phyloP scores from a whole-genome alignment of 345 rosid species.

The Eucalyptus polybractea region DNA sequence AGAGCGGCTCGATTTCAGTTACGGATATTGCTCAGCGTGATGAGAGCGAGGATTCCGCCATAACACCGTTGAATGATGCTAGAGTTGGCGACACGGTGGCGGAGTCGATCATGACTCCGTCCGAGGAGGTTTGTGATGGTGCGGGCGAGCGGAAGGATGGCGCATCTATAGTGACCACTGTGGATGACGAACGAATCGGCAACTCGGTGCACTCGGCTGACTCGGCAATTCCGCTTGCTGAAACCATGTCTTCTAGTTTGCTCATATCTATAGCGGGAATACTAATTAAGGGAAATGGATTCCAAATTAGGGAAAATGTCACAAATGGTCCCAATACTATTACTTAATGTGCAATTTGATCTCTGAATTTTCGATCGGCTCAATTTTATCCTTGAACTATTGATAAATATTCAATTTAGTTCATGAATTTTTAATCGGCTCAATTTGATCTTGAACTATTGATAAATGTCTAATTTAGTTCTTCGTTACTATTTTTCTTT shows the following conservation, averaged over 20 bases:
- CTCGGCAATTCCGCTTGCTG: not conserved
- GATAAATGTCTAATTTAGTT: too few species aligned
- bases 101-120: not conserved
- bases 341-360: too few species aligned
- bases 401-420: not conserved
- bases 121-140: not conserved
- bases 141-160: not conserved
- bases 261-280: constrained; percentile 23
- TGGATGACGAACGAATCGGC: not conserved
- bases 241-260: constrained; percentile 5
- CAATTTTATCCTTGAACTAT: too few species aligned
- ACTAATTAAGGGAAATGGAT: constrained; percentile 48
- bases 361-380: too few species aligned
- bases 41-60: not conserved
- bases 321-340: too few species aligned
- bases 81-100: not conserved
- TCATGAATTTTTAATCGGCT: too few species aligned
- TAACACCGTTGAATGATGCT: not conserved
- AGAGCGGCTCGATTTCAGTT: constrained; percentile 2
- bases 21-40: not conserved
- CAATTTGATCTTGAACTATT: too few species aligned
- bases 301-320: constrained; percentile 8
- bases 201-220: not conserved
- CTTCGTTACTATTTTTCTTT: too few species aligned
- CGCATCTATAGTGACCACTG: constrained; percentile 1